Evolutionary conservation across 495 filamentous ascomycete species (phyloP).

Genomic region (Neurospora tetraspora): DNA sequence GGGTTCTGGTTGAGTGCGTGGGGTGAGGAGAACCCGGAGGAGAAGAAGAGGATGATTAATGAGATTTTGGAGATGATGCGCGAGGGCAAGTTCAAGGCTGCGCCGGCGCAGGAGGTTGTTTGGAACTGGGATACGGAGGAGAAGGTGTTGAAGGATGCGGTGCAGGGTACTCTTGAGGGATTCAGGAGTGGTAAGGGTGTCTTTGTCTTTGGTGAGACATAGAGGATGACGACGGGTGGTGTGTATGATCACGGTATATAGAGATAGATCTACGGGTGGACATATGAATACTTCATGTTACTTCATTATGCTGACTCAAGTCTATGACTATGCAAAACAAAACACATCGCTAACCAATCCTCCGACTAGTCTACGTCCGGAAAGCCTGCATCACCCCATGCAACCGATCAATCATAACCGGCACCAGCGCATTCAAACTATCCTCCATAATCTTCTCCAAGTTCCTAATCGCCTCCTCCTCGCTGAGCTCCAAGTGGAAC

Average conservation of each 20-base stretch:
- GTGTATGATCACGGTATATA: not conserved
- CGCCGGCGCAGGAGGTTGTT: slow-evolving; percentile 62
- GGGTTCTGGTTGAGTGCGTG: slow-evolving; percentile 94
- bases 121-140: slow-evolving; percentile 78
- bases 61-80: slow-evolving; percentile 69
- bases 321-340: not conserved
- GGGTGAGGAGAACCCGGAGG: slow-evolving; percentile 63
- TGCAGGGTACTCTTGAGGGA: slow-evolving; percentile 74
- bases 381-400: slow-evolving; percentile 92
- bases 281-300: not conserved
- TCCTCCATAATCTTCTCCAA: slow-evolving; percentile 84
- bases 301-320: not conserved
- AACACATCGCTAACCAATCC: not conserved
- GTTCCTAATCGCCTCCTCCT: slow-evolving; percentile 84
- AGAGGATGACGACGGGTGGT: not conserved
- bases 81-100: slow-evolving; percentile 68
- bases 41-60: slow-evolving; percentile 68
- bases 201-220: slow-evolving; percentile 57
- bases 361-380: slow-evolving; percentile 44
- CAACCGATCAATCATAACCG: slow-evolving; percentile 87
- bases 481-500: slow-evolving; percentile 83
- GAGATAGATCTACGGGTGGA: not conserved
- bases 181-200: slow-evolving; percentile 81
- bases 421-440: slow-evolving; percentile 76
- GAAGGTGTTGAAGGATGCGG: slow-evolving; percentile 51